Conservation (phyloP, 1,284 basidiomycete species). For the Cutaneotrichosporon sp. region DNA sequence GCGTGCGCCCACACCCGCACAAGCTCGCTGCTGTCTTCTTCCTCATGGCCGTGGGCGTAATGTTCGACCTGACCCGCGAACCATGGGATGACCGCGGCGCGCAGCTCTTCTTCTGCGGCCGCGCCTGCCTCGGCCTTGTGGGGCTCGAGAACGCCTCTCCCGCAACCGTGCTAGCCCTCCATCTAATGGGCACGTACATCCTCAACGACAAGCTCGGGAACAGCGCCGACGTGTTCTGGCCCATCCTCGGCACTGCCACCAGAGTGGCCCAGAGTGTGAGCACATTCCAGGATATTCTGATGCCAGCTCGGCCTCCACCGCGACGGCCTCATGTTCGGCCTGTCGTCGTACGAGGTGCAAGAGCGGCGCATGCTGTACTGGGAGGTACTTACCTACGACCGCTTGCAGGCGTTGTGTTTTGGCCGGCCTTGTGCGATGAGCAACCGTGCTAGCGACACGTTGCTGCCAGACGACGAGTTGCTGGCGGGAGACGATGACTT, state of each 20-base stretch:
- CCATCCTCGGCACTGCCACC: constrained; percentile 47
- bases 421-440: constrained; percentile 45
- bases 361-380: constrained; percentile 51
- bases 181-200: constrained; percentile 48
- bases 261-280: constrained; percentile 46
- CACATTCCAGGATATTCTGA: constrained; percentile 12
- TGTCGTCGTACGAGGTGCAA: constrained; percentile 46
- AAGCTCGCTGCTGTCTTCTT: constrained; percentile 52
- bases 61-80: constrained; percentile 47
- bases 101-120: constrained; percentile 44
- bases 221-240: constrained; percentile 52
- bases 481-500: constrained; percentile 39
- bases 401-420: constrained; percentile 51
- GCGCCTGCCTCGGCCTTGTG: constrained; percentile 42
- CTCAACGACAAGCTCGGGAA: constrained; percentile 48
- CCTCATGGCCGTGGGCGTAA: constrained; percentile 50
- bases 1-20: constrained; percentile 39
- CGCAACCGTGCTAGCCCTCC: constrained; percentile 49
- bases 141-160: constrained; percentile 46
- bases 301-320: constrained; percentile 49
- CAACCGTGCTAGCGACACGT: constrained; percentile 43
- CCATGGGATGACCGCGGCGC: constrained; percentile 47
- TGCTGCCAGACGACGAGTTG: constrained; percentile 34
- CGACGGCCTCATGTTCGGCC: constrained; percentile 45
- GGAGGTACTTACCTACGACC: constrained; percentile 51